A percentile compares a stretch with the other conserved stretches of the same genome.
Evolutionary conservation across 1,284 basidiomycete genomes (phyloP).

Genomic region (Hemileia vastatrix): DNA sequence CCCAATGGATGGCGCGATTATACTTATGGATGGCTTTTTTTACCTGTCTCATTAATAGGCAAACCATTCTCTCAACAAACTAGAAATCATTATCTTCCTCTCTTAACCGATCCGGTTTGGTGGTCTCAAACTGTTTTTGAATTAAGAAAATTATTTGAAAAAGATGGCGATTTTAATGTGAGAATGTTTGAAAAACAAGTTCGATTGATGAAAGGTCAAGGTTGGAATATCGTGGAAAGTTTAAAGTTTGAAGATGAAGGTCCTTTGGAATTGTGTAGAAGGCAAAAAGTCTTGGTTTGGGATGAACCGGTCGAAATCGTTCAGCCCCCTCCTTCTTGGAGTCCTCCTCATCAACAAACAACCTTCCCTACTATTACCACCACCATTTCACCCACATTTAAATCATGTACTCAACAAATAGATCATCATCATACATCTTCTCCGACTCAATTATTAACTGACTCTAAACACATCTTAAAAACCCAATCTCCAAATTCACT

Average conservation of each 20-base stretch:
- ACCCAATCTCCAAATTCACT: too few relatives aligned
- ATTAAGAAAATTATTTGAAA: slow-evolving; percentile 62
- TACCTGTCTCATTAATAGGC: slow-evolving; percentile 75
- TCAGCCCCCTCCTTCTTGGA: background rate
- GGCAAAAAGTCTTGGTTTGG: slow-evolving; percentile 67
- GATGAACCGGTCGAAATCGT: slow-evolving; percentile 68
- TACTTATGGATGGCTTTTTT: slow-evolving; percentile 81
- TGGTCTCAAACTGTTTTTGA: slow-evolving; percentile 78
- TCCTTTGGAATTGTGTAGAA: slow-evolving; percentile 68
- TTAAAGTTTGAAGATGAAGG: slow-evolving; percentile 66
- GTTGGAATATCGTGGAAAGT: slow-evolving; percentile 76
- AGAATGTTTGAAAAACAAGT: slow-evolving; percentile 59
- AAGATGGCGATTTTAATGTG: slow-evolving; percentile 58
- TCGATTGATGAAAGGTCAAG: slow-evolving; percentile 82
- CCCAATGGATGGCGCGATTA: slow-evolving; percentile 81
- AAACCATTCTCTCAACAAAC: slow-evolving; percentile 72
- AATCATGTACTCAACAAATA: background rate
- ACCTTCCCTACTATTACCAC: too few relatives aligned
- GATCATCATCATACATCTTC: background rate
- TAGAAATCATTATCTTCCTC: slow-evolving; percentile 66
- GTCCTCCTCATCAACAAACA: too few relatives aligned
- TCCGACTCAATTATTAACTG: background rate
- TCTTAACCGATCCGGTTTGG: slow-evolving; percentile 72
- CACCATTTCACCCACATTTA: background rate
- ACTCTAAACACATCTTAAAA: too few relatives aligned